A percentile compares a stretch with the other conserved stretches of the same genome.
These are phyloP conservation scores for Apophysomyces trapeziformis DNA, from an alignment of 371 early-diverging fungal species.

Conservation along the genomic window DNA sequence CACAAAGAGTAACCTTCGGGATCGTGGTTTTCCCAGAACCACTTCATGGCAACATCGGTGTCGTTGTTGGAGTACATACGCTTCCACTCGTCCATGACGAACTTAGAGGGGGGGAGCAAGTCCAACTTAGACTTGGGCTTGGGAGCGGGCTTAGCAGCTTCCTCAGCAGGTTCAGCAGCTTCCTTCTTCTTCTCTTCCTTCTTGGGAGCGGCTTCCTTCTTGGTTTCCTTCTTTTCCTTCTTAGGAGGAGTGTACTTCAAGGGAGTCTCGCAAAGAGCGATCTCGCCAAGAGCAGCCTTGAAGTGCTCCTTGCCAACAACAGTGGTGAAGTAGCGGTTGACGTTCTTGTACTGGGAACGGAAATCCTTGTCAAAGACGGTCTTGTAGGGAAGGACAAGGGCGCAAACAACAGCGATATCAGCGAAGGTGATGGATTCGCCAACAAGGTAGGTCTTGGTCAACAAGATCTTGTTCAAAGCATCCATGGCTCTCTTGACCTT, in stretches of 20 bases:
- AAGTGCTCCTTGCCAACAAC: constrained; percentile 80
- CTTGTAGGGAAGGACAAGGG: constrained; percentile 68
- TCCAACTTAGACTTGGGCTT: constrained; percentile 94
- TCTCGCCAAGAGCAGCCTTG: constrained; percentile 79
- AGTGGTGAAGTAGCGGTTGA: constrained; percentile 90
- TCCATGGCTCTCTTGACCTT: constrained; percentile 64
- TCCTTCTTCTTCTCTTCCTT: constrained; percentile 44
- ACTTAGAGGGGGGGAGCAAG: constrained; percentile 81
- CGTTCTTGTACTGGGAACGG: constrained; percentile 84
- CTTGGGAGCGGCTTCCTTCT: constrained; percentile 45
- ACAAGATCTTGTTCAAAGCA: constrained; percentile 75
- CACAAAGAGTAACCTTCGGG: constrained; percentile 87
- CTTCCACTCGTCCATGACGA: constrained; percentile 93
- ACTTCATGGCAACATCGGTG: constrained; percentile 86
- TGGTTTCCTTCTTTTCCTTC: constrained; percentile 55
- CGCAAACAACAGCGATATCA: constrained; percentile 74
- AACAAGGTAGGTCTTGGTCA: constrained; percentile 87
- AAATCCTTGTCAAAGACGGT: constrained; percentile 64
- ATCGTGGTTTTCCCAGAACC: constrained; percentile 94
- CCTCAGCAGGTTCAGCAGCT: constrained; percentile 63
- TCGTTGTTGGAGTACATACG: constrained; percentile 97
- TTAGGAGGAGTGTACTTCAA: constrained; percentile 57
- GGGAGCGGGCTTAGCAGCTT: constrained; percentile 71
- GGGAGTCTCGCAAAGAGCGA: constrained; percentile 62
- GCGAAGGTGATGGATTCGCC: constrained; percentile 91